Conservation (phyloP, 192 early-diverging fungal species). For the Paraglomus brasilianum region DNA sequence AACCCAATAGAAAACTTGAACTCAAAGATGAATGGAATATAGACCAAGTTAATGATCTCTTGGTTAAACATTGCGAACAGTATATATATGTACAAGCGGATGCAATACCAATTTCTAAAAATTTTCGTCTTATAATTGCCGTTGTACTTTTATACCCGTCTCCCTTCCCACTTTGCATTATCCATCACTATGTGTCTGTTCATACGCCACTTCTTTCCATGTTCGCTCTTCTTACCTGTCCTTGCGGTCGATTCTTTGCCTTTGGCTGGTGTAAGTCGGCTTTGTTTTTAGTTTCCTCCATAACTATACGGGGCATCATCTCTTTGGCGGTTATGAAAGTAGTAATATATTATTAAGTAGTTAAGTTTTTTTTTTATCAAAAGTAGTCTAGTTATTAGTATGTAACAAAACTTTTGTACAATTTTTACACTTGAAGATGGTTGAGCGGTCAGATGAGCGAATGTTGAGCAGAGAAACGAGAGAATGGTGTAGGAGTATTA, state of each 20-base stretch:
- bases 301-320: conserved; percentile 39
- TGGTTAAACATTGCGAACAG: too few relatives aligned
- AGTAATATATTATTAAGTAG: too few relatives aligned
- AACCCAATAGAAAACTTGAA: neutral
- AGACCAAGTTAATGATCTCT: too few relatives aligned
- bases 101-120: too few relatives aligned
- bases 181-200: too few relatives aligned
- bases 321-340: neutral
- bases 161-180: neutral
- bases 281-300: conserved; percentile 37
- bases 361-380: neutral
- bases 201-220: neutral
- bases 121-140: too few relatives aligned
- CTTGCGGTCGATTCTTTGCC: conserved; percentile 68
- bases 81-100: neutral
- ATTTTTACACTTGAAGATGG: conserved; percentile 31
- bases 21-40: neutral
- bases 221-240: conserved; percentile 49
- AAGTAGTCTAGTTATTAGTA: conserved; percentile 29
- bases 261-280: conserved; percentile 61
- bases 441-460: neutral
- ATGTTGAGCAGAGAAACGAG: neutral
- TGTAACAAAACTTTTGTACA: conserved; percentile 35
- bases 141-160: conserved; percentile 5
- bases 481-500: conserved; percentile 1